Conservation (phyloP, 352 stramenopile genomes). For the Pythium monospermum region DNA sequence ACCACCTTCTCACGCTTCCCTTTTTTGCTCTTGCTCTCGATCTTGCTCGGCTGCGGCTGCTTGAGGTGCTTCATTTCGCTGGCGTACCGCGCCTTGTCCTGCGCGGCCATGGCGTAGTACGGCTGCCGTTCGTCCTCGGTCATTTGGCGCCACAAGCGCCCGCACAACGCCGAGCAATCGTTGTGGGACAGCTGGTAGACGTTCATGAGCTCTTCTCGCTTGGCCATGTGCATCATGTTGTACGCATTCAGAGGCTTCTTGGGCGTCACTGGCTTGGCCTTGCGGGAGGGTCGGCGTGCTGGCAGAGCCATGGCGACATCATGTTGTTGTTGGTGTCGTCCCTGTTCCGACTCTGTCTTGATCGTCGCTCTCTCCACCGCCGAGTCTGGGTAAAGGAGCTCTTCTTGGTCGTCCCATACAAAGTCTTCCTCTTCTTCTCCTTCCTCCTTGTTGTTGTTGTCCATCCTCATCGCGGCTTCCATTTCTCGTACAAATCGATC, state of each 20-base stretch:
- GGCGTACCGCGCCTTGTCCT: conserved; percentile 49
- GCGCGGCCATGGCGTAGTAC: conserved; percentile 47
- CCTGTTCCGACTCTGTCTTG: too few relatives aligned
- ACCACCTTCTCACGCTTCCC: conserved; percentile 11
- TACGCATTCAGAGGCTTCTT: conserved; percentile 42
- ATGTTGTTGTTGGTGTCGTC: not conserved
- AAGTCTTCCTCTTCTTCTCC: too few relatives aligned
- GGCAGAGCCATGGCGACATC: not conserved
- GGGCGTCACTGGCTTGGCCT: conserved; percentile 20
- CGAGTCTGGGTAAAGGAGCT: too few relatives aligned
- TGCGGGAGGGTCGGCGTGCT: not conserved
- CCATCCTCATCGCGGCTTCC: conserved; percentile 15
- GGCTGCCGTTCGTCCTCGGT: conserved; percentile 35
- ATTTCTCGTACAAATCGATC: conserved; percentile 48
- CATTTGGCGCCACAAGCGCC: conserved; percentile 58
- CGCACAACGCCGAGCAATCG: conserved; percentile 53
- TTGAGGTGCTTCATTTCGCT: conserved; percentile 27
- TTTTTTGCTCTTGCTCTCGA: conserved; percentile 4
- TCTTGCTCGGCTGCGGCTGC: conserved; percentile 21
- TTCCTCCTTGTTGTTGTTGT: not conserved
- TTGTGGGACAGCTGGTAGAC: conserved; percentile 65
- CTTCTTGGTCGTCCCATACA: too few relatives aligned
- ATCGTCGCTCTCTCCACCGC: too few relatives aligned
- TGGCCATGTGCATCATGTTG: conserved; percentile 63
- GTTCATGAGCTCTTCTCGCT: conserved; percentile 42